Percentiles rank a stretch among this genome's conserved stretches.
Conservation (phyloP, 495 filamentous ascomycete genomes). For the Annulohypoxylon bovei region DNA sequence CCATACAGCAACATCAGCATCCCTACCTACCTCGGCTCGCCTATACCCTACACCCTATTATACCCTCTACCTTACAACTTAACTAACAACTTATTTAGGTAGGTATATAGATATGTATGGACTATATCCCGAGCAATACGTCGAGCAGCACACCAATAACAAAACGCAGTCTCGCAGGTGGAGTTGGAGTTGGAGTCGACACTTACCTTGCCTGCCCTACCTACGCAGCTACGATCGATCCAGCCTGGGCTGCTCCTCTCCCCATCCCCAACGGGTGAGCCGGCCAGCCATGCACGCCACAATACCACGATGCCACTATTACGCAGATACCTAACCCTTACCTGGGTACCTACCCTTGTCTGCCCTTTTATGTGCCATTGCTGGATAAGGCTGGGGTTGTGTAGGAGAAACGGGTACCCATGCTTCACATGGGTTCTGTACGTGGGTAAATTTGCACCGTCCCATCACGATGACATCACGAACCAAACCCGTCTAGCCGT, state of each 20-base stretch:
- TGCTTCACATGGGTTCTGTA: too few species aligned
- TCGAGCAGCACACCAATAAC: not conserved
- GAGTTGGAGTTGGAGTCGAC: too few species aligned
- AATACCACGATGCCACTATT: not conserved
- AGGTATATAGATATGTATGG: too few species aligned
- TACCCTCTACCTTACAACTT: not conserved
- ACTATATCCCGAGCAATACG: not conserved
- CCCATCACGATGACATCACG: not conserved
- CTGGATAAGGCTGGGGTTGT: not conserved
- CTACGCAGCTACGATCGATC: not conserved
- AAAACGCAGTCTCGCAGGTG: too few species aligned
- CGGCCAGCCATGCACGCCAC: not conserved
- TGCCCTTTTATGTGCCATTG: too few species aligned
- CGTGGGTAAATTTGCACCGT: not conserved
- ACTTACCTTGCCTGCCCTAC: too few species aligned
- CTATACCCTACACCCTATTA: not conserved
- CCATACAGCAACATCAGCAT: not conserved
- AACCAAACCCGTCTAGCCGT: too few species aligned
- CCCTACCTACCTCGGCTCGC: not conserved
- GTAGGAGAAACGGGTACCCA: not conserved
- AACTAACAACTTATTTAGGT: not conserved
- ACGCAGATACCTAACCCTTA: not conserved
- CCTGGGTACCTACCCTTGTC: not conserved
- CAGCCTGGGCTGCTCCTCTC: not conserved
- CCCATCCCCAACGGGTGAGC: constrained; percentile 2